Evolutionary conservation across 306 rosid species (phyloP), one percentile per base, ranked within the genome.

Genomic region (Citrullus mucosospermus): DNA sequence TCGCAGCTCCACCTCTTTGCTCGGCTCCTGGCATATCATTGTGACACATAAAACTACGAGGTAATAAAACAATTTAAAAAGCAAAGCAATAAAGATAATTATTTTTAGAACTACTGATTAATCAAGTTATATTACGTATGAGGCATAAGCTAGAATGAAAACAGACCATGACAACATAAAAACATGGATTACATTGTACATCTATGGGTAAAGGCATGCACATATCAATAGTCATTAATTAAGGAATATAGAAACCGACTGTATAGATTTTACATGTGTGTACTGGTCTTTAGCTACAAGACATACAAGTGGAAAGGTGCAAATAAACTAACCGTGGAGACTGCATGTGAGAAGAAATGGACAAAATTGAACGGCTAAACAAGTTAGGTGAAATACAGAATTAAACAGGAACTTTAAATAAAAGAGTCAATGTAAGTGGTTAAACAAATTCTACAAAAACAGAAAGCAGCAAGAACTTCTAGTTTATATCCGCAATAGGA

Each of bases 1-100:
- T 68, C 78, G 88, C 67, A 73, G 85, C 78, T 87, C 87, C 80
- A 86, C 56, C 80, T 78, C 80, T 84, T 91, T 84, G 83, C 78
- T 63, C 41, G 85, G 78, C 79, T 85, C 93, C 99, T 96, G 57
- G 91, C 78, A 78, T 79, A 88, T 77, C 84, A 82, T 81, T 81
- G 85, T 54, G 72, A 80, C 75, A 80, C 36, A 68, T 50, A 84
- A 73, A 60, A 76, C 2, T 39, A 71, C 48, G 6, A 78, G 39
- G 56, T n/a, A 65, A 72, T 72, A 74, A 41, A 70, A 70, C 57
- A 61, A 43, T 44, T 20, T 59, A 6, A 60, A 38, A 16, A 18
- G 3, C 18, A 34, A 6, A 53, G 50, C 54, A 68, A 68, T 10
- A 39, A 68, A 74, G 30, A 74, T 14, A 10, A 74, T 4, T 2